phyloP scores from a whole-genome alignment of 352 stramenopile genomes.

The Phytophthora pistaciae region DNA sequence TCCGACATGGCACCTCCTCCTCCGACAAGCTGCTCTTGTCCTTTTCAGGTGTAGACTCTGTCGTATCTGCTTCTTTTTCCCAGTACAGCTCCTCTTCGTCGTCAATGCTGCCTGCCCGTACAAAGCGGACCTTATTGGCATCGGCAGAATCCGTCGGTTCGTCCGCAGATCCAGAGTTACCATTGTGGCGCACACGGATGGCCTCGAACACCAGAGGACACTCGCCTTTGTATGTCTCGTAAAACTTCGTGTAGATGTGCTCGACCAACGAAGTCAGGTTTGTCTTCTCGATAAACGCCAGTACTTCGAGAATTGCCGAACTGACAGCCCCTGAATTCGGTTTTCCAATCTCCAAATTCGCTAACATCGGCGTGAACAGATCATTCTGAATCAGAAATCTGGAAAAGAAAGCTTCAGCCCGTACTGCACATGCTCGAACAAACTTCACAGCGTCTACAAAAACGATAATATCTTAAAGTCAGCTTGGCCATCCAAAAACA shows the following conservation, averaged over 20 bases:
- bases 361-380: conserved; percentile 67
- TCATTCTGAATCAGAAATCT: conserved; percentile 83
- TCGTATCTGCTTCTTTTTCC: conserved; percentile 72
- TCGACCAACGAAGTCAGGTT: conserved; percentile 79
- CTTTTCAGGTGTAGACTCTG: conserved; percentile 40
- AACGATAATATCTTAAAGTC: conserved; percentile 3
- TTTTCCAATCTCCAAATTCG: conserved; percentile 59
- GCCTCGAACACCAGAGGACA: conserved; percentile 81
- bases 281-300: conserved; percentile 82
- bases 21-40: conserved; percentile 58
- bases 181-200: conserved; percentile 65
- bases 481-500: neutral
- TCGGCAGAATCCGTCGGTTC: conserved; percentile 26
- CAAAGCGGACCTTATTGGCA: conserved; percentile 59
- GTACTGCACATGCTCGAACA: conserved; percentile 73
- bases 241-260: conserved; percentile 86
- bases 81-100: conserved; percentile 85
- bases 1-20: conserved; percentile 57
- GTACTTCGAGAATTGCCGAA: conserved; percentile 78
- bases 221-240: conserved; percentile 72
- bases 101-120: conserved; percentile 63
- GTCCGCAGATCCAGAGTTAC: conserved; percentile 47
- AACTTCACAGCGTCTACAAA: conserved; percentile 81
- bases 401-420: conserved; percentile 86
- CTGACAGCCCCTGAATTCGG: conserved; percentile 66